A percentile compares a stretch with the other conserved stretches of the same genome.
Evolutionary conservation across 2,329 filamentous ascomycete genomes (phyloP).

Genomic region (Calonectria pteridis): DNA sequence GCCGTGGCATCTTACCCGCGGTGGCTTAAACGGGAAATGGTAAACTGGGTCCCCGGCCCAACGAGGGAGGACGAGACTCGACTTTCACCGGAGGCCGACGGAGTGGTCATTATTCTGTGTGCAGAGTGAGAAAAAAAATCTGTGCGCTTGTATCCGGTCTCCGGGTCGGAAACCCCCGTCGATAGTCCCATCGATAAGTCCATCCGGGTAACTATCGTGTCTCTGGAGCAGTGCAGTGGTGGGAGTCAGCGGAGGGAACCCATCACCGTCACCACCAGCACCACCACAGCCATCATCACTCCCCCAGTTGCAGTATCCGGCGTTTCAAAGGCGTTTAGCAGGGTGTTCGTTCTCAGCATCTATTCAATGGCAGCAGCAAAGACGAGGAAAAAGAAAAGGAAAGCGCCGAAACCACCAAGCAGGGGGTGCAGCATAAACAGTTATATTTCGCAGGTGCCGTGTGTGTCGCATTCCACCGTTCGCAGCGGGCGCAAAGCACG

Average conservation of each 20-base stretch:
- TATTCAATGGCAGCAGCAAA: too few relatives aligned
- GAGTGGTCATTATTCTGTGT: conserved; percentile 4
- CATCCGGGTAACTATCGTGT: background rate
- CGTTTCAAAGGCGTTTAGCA: background rate
- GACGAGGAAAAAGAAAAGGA: background rate
- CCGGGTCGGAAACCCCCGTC: background rate
- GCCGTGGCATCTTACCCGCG: background rate
- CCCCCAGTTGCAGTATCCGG: background rate
- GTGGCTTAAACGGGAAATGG: conserved; percentile 3
- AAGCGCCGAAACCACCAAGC: background rate
- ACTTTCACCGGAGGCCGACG: background rate
- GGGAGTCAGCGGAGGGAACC: background rate
- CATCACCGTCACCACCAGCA: background rate
- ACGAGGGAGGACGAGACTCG: background rate
- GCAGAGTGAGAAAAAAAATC: background rate
- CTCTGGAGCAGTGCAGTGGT: background rate
- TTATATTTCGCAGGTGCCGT: background rate
- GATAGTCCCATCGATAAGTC: background rate
- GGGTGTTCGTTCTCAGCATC: background rate
- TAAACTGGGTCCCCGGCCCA: background rate
- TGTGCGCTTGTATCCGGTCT: background rate
- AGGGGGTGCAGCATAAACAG: background rate
- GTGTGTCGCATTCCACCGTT: conserved; percentile 1
- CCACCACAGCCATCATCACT: background rate
- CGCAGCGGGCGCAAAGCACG: background rate